phyloP scores from a whole-genome alignment of 2,329 filamentous ascomycete genomes.

The Fusarium pininemorale region DNA sequence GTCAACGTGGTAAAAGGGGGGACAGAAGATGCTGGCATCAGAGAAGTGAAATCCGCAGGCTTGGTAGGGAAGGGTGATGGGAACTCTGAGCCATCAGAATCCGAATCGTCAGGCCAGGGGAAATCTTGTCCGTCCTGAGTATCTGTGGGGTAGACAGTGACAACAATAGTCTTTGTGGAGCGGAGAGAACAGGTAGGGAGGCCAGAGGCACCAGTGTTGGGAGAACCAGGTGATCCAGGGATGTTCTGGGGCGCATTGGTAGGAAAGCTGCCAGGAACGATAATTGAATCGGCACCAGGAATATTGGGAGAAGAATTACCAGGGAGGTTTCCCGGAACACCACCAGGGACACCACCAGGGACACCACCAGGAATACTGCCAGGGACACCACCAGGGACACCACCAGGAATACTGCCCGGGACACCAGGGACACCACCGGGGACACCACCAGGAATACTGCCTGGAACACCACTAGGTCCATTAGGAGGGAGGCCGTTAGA shows the following conservation, averaged over 20 bases:
- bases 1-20: slow-evolving; percentile 50
- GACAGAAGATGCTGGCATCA: slow-evolving; percentile 27
- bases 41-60: slow-evolving; percentile 33
- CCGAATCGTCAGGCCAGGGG: slow-evolving; percentile 23
- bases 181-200: slow-evolving; percentile 52
- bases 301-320: slow-evolving; percentile 7
- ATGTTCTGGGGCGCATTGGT: slow-evolving; percentile 10
- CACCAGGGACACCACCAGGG: slow-evolving; percentile 6
- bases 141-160: slow-evolving; percentile 55
- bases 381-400: neutral
- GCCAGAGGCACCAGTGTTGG: slow-evolving; percentile 12
- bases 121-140: slow-evolving; percentile 36
- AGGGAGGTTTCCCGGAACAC: slow-evolving; percentile 5
- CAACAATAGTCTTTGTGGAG: slow-evolving; percentile 56
- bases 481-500: slow-evolving; percentile 25
- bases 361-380: slow-evolving; percentile 4
- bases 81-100: slow-evolving; percentile 30
- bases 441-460: neutral
- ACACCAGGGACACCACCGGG: slow-evolving; percentile 18
- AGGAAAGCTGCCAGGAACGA: slow-evolving; percentile 18
- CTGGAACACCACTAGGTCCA: slow-evolving; percentile 4
- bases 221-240: slow-evolving; percentile 3
- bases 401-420: no score
- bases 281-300: slow-evolving; percentile 22
- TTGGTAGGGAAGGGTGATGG: slow-evolving; percentile 43